Base-by-base conservation (phyloP, 2,329 filamentous ascomycete genomes). In the Aplosporella prunicola region DNA sequence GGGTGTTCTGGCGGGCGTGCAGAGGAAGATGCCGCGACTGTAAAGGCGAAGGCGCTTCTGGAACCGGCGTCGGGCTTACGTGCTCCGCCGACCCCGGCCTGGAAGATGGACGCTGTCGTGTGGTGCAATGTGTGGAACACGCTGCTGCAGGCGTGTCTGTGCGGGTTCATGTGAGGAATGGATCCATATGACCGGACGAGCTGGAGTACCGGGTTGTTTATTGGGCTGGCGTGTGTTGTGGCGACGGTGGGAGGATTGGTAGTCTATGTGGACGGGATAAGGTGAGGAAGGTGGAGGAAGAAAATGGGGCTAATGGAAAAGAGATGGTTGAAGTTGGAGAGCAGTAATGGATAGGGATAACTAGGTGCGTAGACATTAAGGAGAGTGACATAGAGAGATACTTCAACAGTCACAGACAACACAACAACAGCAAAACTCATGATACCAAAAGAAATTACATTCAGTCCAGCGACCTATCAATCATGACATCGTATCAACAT, bases 41-140 rank as follows among this genome's bases (percentile, higher is more conserved):
- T 36, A 71, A 70, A 39, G 52, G 78, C 24, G 58, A 63, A 14
- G 55, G 64, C 60, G 27, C 63, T 88, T 28, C 80, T 83, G 0
- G 71, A 75, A 20, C 84, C 84, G 0, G 57, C 71, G 16, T 64
- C 84, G 0, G 82, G 80, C 8, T 57, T 73, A 11, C 75, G 81
- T 4, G 82, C 83, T 1, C 71, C 73, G 3, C 71, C 80, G 2
- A 86, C 82, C 0, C 60, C 61, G 15, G 46, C 72, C 9, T 89
- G 83, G 82, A 88, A 83, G 58, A 64, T 93, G 51, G 83, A 91
- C 47, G 76, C 81, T 40, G 76, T 89, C 22, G 68, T 93, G 23
- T 88, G 80, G 80, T 70, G 79, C 48, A 87, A 86, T 61, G 71
- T 86, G 3, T 69, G 67, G 63, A 93, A 93, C 52, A 91, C 85